phyloP scores from a whole-genome alignment of 805 yeast genomes.

The Hyphopichia homilentoma region DNA sequence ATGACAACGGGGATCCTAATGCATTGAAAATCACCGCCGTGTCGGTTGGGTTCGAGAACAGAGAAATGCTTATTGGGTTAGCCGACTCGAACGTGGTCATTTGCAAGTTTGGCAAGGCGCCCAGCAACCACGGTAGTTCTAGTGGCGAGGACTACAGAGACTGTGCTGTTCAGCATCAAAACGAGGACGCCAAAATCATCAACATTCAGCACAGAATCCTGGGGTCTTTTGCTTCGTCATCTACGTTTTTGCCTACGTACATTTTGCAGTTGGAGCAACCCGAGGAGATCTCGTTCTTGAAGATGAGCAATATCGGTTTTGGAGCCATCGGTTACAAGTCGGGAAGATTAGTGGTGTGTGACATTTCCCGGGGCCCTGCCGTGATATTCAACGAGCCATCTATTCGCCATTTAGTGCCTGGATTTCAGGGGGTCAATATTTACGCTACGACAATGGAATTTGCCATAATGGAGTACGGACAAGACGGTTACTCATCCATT shows the following conservation, averaged over 20 bases:
- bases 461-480: conserved; percentile 63
- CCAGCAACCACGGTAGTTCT: conserved; percentile 7
- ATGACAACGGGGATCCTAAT: conserved; percentile 22
- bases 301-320: conserved; percentile 76
- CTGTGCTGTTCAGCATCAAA: conserved; percentile 28
- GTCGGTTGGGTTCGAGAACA: conserved; percentile 74
- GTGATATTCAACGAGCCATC: conserved; percentile 45
- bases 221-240: conserved; percentile 24
- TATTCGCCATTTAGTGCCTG: conserved; percentile 21
- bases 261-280: conserved; percentile 32
- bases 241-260: conserved; percentile 31
- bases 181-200: conserved; percentile 35
- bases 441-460: conserved; percentile 64
- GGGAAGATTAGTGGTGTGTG: conserved; percentile 74
- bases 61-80: conserved; percentile 69
- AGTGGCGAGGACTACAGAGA: conserved; percentile 20
- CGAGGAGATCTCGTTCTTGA: conserved; percentile 52
- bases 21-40: conserved; percentile 50
- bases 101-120: conserved; percentile 57
- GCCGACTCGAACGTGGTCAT: conserved; percentile 70
- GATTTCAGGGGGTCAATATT: conserved; percentile 16
- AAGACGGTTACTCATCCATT: conserved; percentile 70
- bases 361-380: conserved; percentile 71
- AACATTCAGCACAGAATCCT: conserved; percentile 57
- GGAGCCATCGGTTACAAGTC: conserved; percentile 73